Conservation (phyloP, 176 grass and related monocot species). For the Oryza brachyantha region DNA sequence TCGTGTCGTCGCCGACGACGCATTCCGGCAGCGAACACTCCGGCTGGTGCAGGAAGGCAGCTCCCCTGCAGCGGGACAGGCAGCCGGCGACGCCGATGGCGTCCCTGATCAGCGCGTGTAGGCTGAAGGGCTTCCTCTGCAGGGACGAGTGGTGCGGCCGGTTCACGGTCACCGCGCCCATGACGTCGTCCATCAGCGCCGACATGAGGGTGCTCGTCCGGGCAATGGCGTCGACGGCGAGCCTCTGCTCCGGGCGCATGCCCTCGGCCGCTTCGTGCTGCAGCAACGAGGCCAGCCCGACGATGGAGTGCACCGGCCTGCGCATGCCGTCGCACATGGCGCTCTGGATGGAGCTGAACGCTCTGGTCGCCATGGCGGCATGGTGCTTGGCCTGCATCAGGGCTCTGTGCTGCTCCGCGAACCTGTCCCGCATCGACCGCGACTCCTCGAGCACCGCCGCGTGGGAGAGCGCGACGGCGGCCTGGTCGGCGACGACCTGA, state of each 20-base stretch:
- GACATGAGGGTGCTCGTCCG: conserved; percentile 44
- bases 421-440: conserved; percentile 18
- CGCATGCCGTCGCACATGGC: conserved; percentile 57
- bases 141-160: neutral
- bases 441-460: conserved; percentile 47
- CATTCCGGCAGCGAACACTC: conserved; percentile 21
- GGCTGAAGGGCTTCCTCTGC: conserved; percentile 25
- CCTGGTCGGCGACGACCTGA: conserved; percentile 54
- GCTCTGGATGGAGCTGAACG: conserved; percentile 50
- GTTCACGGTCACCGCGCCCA: conserved; percentile 41
- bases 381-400: conserved; percentile 51
- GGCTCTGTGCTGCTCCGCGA: conserved; percentile 38
- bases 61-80: conserved; percentile 21
- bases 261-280: conserved; percentile 34
- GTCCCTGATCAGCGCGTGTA: conserved; percentile 32
- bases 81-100: conserved; percentile 27
- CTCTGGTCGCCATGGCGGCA: conserved; percentile 45
- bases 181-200: conserved; percentile 57
- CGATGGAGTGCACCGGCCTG: conserved; percentile 54
- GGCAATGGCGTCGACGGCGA: conserved; percentile 47
- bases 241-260: conserved; percentile 60
- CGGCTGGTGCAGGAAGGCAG: conserved; percentile 26
- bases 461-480: conserved; percentile 48
- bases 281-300: conserved; percentile 67
- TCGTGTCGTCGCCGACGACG: conserved; percentile 63